Evolutionary conservation across 2,329 filamentous ascomycete species (phyloP).

Genomic region (Pestalotiopsis sp.): DNA sequence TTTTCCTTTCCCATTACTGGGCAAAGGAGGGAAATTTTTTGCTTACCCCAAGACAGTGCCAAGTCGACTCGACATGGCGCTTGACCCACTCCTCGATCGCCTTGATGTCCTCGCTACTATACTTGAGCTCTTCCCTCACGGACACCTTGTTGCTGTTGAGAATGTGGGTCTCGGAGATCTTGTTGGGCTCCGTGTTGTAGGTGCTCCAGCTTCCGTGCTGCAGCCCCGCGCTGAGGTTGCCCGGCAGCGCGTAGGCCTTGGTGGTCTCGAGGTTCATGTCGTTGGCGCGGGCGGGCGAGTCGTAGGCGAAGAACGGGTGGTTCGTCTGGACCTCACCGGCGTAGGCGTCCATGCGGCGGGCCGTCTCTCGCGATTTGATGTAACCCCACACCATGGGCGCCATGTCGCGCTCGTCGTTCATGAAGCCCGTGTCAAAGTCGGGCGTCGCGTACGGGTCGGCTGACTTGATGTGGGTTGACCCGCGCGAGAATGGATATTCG

Average conservation of each 20-base stretch:
- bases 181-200: constrained; percentile 57
- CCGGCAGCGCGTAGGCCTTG: constrained; percentile 73
- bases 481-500: constrained; percentile 76
- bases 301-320: constrained; percentile 74
- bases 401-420: constrained; percentile 86
- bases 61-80: constrained; percentile 76
- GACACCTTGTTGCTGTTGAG: constrained; percentile 68
- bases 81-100: constrained; percentile 71
- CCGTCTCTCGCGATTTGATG: constrained; percentile 81
- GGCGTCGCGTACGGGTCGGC: constrained; percentile 73
- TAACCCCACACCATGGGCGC: constrained; percentile 84
- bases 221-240: constrained; percentile 72
- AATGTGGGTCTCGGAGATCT: constrained; percentile 43
- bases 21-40: neutral
- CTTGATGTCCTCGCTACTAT: constrained; percentile 64
- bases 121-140: constrained; percentile 66
- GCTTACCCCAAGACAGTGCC: constrained; percentile 63
- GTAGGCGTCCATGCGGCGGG: constrained; percentile 76
- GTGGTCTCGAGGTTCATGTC: constrained; percentile 78
- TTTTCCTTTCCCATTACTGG: neutral
- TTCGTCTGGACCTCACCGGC: constrained; percentile 71
- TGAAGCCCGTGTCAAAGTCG: constrained; percentile 81
- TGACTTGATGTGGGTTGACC: constrained; percentile 71
- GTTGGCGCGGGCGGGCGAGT: constrained; percentile 68
- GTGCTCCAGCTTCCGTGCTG: constrained; percentile 74